phyloP scores from a whole-genome alignment of 148 eudicot species.

The Spergularia bocconei region DNA sequence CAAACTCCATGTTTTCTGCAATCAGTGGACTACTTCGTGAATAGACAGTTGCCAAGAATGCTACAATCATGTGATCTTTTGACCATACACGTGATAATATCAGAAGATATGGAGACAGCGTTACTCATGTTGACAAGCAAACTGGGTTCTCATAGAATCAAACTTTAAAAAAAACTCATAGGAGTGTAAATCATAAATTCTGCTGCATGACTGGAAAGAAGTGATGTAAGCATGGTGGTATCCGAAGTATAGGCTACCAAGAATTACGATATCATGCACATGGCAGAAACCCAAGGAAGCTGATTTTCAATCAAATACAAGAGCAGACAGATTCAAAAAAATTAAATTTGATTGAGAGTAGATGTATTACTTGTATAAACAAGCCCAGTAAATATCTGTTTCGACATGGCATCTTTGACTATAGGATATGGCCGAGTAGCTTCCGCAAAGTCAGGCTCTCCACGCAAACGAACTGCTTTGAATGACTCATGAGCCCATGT shows the following conservation, averaged over 20 bases:
- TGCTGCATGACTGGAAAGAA: not conserved
- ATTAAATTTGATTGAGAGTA: not conserved
- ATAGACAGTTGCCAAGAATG: not conserved
- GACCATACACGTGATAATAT: not conserved
- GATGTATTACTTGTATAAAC: conserved; percentile 69
- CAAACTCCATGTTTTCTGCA: conserved; percentile 86
- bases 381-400: conserved; percentile 61
- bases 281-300: not conserved
- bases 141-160: not conserved
- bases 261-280: not conserved
- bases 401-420: conserved; percentile 40
- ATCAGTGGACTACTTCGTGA: not conserved
- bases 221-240: not conserved
- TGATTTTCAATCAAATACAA: conserved; percentile 4
- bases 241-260: not conserved
- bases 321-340: not conserved
- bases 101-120: not conserved
- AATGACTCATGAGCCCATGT: conserved; percentile 66
- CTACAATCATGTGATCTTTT: not conserved
- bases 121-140: not conserved
- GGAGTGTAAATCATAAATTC: not conserved
- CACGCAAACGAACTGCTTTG: conserved; percentile 40
- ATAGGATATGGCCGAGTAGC: conserved; percentile 57
- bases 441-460: conserved; percentile 38
- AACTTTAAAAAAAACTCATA: not conserved